phyloP scores from a whole-genome alignment of 306 rosid genomes.

The Inga oerstediana region DNA sequence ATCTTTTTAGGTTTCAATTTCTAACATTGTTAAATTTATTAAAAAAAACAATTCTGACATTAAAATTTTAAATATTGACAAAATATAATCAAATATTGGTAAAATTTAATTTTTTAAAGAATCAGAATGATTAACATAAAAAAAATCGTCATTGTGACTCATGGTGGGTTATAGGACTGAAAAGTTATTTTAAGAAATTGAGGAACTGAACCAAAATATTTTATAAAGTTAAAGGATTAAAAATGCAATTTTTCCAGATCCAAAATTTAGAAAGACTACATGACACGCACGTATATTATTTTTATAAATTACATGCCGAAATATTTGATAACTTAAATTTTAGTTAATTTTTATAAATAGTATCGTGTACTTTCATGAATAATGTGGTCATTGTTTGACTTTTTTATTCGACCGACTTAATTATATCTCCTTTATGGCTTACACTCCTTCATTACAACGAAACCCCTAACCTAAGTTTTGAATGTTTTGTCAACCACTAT shows the following conservation, averaged over 20 bases:
- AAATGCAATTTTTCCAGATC: neutral
- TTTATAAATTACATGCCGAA: neutral
- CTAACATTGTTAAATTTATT: too few species aligned
- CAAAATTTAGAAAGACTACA: neutral
- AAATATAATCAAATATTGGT: too few species aligned
- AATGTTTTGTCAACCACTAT: neutral
- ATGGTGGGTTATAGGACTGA: neutral
- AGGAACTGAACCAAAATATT: too few species aligned
- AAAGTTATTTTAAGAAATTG: too few species aligned
- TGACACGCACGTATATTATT: neutral
- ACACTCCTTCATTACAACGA: constrained; percentile 28
- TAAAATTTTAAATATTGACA: too few species aligned
- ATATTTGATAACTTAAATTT: neutral
- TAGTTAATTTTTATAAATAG: neutral
- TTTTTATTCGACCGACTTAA: neutral
- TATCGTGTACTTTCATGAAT: neutral
- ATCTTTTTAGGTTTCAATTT: too few species aligned
- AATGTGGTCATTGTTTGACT: neutral
- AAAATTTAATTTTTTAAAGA: too few species aligned
- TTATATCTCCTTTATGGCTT: constrained; percentile 5
- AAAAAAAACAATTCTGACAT: too few species aligned
- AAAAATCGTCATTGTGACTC: neutral
- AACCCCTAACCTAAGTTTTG: neutral
- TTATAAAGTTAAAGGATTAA: neutral
- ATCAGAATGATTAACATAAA: neutral